Base-by-base conservation (phyloP, 768 basidiomycete genomes). In the Russula dissimulans region DNA sequence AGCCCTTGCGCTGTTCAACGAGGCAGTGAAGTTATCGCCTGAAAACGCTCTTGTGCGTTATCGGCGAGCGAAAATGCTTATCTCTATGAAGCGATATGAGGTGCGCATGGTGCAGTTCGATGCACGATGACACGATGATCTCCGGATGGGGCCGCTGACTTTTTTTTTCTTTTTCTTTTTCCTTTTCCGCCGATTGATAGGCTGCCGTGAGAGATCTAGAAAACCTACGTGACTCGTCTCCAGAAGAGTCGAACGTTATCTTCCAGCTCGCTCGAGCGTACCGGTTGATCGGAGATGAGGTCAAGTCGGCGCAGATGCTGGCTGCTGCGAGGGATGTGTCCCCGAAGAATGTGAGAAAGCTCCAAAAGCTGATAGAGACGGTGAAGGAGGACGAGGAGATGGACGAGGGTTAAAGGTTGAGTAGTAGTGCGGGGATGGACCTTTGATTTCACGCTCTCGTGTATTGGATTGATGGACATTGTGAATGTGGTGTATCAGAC, bases 231-330 rank as follows among this genome's bases (percentile, higher is more conserved):
- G 84, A 83, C 70, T 77, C 83, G 63, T 90, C 94, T 39, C 95
- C 95, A 7, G 91, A 94, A 69, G 97, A 99, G 77, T 88, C 94
- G 56, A 97, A 97, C 75, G 90, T 98, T 58, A 84, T 95, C 60
- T 97, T 97, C 81, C 87, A 97, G 73, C 83, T 99, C 17, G 97
- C 94, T 31, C 89, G 88, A 75, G 86, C 89, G 60, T 97, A 97
- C 69, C 84, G 91, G 49, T 77, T 89, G 66, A 74, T 89, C 57
- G 91, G 91, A 39, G 79, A 92, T 72, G 82, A 83, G 65, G 78
- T 81, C 18, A 86, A 89, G 72, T 86, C 92, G 51, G 88, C 90
- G 58, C 85, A 89, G 62, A 79, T 86, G 73, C 87, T 99, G 62
- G 91, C 93, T 34, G 79, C 87, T 42, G 97, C 94, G 66, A 85